Base-by-base conservation (phyloP, 1,284 basidiomycete genomes). In the Clitocybe nebularis region DNA sequence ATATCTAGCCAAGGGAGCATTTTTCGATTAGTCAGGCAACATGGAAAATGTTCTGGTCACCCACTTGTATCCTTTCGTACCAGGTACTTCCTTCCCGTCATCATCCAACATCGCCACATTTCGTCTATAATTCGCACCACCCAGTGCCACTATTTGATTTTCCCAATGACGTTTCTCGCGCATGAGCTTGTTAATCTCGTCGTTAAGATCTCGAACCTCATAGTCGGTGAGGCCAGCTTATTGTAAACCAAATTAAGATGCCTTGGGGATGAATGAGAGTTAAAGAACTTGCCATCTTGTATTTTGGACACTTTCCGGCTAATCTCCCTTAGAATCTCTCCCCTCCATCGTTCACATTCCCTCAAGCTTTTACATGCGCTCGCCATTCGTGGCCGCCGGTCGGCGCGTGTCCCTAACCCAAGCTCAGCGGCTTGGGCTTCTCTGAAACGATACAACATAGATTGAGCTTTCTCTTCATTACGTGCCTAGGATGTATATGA, bases 391-490 rank as follows among this genome's bases (percentile, higher is more conserved):
- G 93, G 95, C 20, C 95, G 74, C 23, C 85, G 80, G 62, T 92
- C 91, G 14, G 72, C 73, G 42, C 86, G 79, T 14, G 85, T 86
- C 13, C 86, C 84, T 17, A 98, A 72, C 11, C 95, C 95, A 56
- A 98, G 84, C 68, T 98, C 95, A 39, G 88, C 85, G 0, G 92
- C 93, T 66, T 99, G 95, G 40, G 91, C 90, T 67, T 98, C 93
- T 46, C 95, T 88, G 68, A 99, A 99, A 51, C 95, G 93, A 67
- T 96, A 97, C 39, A 99, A 81, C 93, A 97, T 98, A 36, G 93
- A 96, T 67, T 95, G 93, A 0, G 93, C 90, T 64, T 96, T 97
- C 67, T 96, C 93, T 64, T 93, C 88, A 85, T 96, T 96, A 67
- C 93, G 88, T 54, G 93, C 92, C 93, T 91, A 43, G 7, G 11